Evolutionary conservation across 306 rosid species (phyloP), one percentile per base, ranked within the genome.

Genomic region (Trifolium pratense): DNA sequence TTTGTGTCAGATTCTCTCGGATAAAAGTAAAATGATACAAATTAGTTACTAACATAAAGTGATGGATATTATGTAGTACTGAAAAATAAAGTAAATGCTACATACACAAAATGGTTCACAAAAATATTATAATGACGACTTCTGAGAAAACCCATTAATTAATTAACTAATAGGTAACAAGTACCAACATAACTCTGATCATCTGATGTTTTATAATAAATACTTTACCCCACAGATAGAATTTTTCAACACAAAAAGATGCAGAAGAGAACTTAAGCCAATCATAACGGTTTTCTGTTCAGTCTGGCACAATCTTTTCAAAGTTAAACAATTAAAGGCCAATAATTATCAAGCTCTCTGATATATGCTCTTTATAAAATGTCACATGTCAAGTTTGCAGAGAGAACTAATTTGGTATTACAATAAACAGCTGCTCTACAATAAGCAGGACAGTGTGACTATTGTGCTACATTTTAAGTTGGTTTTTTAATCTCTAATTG

Each of bases 391-490:
- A 31, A 31, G 21, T 2, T 7, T 21, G 43, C 6, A 31, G 21
- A 60, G 21, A 60, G 37, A 13, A 15, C 42, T 31, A n/a, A n/a
- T 60, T 60, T 60, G 18, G 31, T 8, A 60, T 31, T 7, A n/a
- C 21, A 15, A 5, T 15, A 63, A 9, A 37, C 68, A 59, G 36
- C 43, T 17, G 9, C 21, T 32, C 21, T 18, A 6, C 21, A 31
- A 70, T 39, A 29, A 29, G 32, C 32, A 64, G 57, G 42, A 60
- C 18, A 52, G 20, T 26, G 15, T 39, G 40, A 49, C 25, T 73
- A 46, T 16, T 66, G 32, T 29, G 32, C 32, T 29, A 29, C 32
- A 79, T 73, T 69, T 57, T 21, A 31, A 37, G 55, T 29, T 29
- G 32, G 32, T 29, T 62, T 20, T 42, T 62, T 75, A 0, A 20